Percentiles rank a stretch among this genome's conserved stretches.
phyloP scores from a whole-genome alignment of 148 eudicot genomes.

The Beta vulgaris region DNA sequence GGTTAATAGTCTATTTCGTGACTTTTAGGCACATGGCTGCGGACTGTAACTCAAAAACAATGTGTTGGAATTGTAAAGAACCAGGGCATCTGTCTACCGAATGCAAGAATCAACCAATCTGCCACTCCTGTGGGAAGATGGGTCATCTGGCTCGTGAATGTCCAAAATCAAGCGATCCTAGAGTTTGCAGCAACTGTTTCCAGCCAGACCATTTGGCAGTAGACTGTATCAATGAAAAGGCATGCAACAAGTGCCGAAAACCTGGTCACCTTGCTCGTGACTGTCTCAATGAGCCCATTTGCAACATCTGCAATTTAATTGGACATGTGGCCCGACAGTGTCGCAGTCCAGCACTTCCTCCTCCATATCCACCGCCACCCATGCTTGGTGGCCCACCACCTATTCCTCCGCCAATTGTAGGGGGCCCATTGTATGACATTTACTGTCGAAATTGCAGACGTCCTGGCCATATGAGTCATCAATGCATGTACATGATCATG shows the following conservation, averaged over 20 bases:
- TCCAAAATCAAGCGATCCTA: constrained; percentile 40
- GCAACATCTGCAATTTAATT: constrained; percentile 33
- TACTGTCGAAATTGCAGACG: constrained; percentile 38
- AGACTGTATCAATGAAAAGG: constrained; percentile 41
- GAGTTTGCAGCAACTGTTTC: constrained; percentile 46
- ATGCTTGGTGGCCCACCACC: constrained; percentile 25
- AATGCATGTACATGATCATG: constrained; percentile 32
- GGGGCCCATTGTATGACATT: constrained; percentile 26
- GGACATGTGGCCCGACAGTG: constrained; percentile 43
- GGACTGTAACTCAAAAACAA: constrained; percentile 41
- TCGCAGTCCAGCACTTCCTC: constrained; percentile 27
- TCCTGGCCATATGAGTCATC: constrained; percentile 35
- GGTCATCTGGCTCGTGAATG: constrained; percentile 46
- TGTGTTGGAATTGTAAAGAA: constrained; percentile 53
- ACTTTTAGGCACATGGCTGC: constrained; percentile 45
- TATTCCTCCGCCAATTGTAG: constrained; percentile 19
- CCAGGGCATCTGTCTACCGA: constrained; percentile 44
- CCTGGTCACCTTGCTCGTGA: constrained; percentile 47
- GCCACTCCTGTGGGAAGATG: constrained; percentile 46
- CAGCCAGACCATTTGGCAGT: constrained; percentile 33
- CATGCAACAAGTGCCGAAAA: constrained; percentile 47
- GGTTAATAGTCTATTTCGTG: not conserved
- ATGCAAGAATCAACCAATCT: constrained; percentile 41
- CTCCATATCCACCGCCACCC: constrained; percentile 24
- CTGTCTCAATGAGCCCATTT: constrained; percentile 40